Base-by-base conservation (phyloP, 23 red algal genomes). In the Gracilaria domingensis region DNA sequence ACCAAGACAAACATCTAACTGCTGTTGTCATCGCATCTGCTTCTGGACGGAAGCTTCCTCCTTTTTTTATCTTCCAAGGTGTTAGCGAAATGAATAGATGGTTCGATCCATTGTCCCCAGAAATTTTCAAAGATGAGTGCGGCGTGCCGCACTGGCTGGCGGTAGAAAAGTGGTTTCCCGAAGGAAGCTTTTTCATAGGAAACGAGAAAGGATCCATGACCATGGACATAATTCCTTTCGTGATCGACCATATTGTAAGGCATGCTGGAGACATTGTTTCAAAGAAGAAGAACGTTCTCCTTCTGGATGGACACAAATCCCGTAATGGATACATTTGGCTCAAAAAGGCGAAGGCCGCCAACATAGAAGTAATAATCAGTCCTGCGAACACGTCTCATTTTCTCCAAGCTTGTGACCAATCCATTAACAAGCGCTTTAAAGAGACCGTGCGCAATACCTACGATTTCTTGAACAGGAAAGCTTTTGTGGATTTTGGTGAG, bases 241-340 rank as follows among this genome's bases (percentile, higher is more conserved):
- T 82, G 14, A 82, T 58, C 3, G 16, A n/a, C 8, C 78, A 82
- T 38, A 82, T 64, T 50, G n/a, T 30, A 17, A 30, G 11, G 21
- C 20, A 82, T 5, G 18, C 50, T 12, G 29, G 8, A 0, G 34
- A n/a, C 14, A 38, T 2, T 18, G 17, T 11, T 7, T n/a, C 25
- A 9, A 18, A 36, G 9, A n/a, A 82, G 28, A 56, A 56, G n/a
- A 12, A 61, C 12, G 12, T 57, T 12, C 53, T 82, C 23, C 39
- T 82, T 11, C 49, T 82, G 8, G 78, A 82, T 59, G 16, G 78
- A 12, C 78, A 62, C 49, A 58, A 82, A 0, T 82, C 78, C 11
- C 42, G 78, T 13, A 60, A 61, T n/a, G 7, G 78, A 26, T 60
- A 12, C 21, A 17, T 20, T 18, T 82, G 78, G 78, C 14, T 82